Conservation (phyloP, 495 filamentous ascomycete species). For the Neurospora intermedia region DNA sequence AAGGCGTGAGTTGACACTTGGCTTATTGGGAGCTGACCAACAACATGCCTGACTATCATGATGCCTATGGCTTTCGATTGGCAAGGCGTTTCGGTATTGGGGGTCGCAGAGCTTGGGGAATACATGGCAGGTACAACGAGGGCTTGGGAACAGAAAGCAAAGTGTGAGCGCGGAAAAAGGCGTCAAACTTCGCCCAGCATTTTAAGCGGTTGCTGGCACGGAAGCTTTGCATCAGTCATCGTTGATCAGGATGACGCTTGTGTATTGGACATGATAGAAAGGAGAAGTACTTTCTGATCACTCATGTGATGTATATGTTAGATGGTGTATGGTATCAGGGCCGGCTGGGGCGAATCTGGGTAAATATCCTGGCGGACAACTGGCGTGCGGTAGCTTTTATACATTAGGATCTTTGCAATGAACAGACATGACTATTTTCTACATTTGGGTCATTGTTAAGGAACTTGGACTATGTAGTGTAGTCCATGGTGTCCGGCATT, state of each 20-base stretch:
- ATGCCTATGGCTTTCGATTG: background rate
- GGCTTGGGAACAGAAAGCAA: background rate
- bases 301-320: background rate
- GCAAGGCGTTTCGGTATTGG: background rate
- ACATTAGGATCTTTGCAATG: background rate
- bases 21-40: background rate
- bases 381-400: background rate
- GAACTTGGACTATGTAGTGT: background rate
- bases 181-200: background rate
- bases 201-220: background rate
- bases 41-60: background rate
- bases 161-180: background rate
- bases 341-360: background rate
- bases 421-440: background rate
- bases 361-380: background rate
- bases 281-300: background rate
- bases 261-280: background rate
- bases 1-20: slow-evolving; percentile 21
- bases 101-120: background rate
- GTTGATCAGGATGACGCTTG: background rate
- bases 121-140: background rate
- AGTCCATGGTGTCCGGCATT: background rate
- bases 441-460: background rate
- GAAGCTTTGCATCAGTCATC: background rate
- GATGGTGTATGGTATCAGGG: background rate